Conservation (phyloP, 176 grass and related monocot species). For the Oryza nivara region DNA sequence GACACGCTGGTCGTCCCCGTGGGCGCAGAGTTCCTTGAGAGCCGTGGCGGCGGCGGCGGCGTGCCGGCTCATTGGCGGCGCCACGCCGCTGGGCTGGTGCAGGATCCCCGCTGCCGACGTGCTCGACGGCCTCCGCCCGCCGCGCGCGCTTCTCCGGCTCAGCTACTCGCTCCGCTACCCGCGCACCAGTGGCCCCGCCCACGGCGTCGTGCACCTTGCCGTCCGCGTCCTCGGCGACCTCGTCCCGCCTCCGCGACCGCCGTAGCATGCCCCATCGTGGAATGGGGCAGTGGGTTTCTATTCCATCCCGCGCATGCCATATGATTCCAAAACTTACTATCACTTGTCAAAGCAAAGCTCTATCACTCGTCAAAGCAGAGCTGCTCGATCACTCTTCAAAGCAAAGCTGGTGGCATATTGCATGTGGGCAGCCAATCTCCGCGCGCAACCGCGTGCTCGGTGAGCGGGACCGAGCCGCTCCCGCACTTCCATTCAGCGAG, state of each 20-base stretch:
- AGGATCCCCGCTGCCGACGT: conserved; percentile 58
- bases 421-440: too few species aligned
- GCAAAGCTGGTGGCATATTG: too few species aligned
- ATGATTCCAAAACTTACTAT: too few species aligned
- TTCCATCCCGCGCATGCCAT: too few species aligned
- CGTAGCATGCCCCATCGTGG: neutral
- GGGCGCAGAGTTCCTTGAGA: conserved; percentile 59
- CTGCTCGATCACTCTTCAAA: too few species aligned
- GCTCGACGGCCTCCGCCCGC: conserved; percentile 71
- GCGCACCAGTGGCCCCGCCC: conserved; percentile 17
- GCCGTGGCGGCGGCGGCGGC: neutral
- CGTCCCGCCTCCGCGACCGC: neutral
- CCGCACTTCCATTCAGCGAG: too few species aligned
- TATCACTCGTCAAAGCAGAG: too few species aligned
- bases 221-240: conserved; percentile 67
- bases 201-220: conserved; percentile 72
- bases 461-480: too few species aligned
- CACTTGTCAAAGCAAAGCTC: too few species aligned
- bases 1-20: conserved; percentile 62
- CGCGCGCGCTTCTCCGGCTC: conserved; percentile 61
- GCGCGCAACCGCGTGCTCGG: too few species aligned
- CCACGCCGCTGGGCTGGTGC: conserved; percentile 75
- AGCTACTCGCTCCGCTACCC: conserved; percentile 80
- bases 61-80: conserved; percentile 36
- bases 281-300: too few species aligned